Evolutionary conservation across 1,139 yeast species (phyloP).

Genomic region (Protomyces inundatus): DNA sequence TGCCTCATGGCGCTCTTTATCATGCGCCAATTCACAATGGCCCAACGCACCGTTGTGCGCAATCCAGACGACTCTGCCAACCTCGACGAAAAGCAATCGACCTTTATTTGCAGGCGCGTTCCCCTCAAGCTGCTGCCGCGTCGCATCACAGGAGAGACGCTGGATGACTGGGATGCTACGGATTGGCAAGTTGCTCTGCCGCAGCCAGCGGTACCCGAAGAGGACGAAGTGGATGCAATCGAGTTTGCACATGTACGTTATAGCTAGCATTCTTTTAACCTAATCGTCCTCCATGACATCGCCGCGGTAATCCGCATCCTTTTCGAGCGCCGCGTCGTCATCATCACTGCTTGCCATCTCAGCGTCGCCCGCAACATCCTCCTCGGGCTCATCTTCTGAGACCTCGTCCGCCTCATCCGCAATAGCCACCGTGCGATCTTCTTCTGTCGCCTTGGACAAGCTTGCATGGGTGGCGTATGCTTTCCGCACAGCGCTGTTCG

Average conservation of each 20-base stretch:
- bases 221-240: background rate
- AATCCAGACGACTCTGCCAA: background rate
- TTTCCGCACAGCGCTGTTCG: slow-evolving; percentile 70
- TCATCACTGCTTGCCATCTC: background rate
- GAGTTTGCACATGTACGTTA: background rate
- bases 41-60: background rate
- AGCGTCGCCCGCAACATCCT: background rate
- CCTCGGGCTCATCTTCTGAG: background rate
- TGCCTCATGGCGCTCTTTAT: background rate
- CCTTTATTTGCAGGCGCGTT: background rate
- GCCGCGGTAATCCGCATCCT: background rate
- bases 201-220: background rate
- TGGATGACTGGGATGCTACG: background rate
- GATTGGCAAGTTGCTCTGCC: background rate
- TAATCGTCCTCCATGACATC: background rate
- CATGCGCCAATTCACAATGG: background rate
- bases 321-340: background rate
- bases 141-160: background rate
- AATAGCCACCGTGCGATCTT: slow-evolving; percentile 25
- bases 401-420: background rate
- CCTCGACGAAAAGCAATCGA: background rate
- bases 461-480: slow-evolving; percentile 37
- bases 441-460: slow-evolving; percentile 30
- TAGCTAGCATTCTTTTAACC: background rate
- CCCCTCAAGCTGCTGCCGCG: background rate